phyloP scores from a whole-genome alignment of 2,329 filamentous ascomycete genomes.

The Fusarium sp. region DNA sequence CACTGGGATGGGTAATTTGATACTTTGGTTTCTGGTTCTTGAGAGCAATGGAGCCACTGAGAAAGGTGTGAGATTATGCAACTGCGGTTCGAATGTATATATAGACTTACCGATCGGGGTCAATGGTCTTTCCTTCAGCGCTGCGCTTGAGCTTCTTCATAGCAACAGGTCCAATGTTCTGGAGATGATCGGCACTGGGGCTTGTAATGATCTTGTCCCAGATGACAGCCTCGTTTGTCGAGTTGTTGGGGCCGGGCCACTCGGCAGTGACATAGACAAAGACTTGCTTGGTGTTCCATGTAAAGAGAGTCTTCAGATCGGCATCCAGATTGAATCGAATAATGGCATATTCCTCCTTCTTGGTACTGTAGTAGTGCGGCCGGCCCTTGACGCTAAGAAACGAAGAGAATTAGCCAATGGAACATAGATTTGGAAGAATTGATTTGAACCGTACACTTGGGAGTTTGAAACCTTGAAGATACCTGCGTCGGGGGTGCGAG shows the following conservation, averaged over 20 bases:
- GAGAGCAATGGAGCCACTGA: conserved; percentile 77
- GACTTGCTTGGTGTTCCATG: conserved; percentile 99
- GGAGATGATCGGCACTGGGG: conserved; percentile 70
- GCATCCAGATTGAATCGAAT: conserved; percentile 93
- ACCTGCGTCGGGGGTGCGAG: conserved; percentile 72
- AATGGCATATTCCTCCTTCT: conserved; percentile 95
- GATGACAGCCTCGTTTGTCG: conserved; percentile 81
- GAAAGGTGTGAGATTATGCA: conserved; percentile 9
- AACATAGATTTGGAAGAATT: neutral
- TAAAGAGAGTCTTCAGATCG: conserved; percentile 92
- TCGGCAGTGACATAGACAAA: conserved; percentile 95
- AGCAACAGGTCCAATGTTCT: conserved; percentile 68
- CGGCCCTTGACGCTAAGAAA: conserved; percentile 79
- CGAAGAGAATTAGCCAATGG: conserved; percentile 10
- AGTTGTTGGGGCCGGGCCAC: conserved; percentile 60
- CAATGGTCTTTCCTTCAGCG: conserved; percentile 68
- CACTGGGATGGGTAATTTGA: conserved; percentile 90
- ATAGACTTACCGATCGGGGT: conserved; percentile 63
- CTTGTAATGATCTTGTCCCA: conserved; percentile 95
- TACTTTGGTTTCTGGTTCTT: conserved; percentile 94
- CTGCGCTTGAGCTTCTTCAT: conserved; percentile 72
- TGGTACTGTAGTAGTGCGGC: conserved; percentile 93
- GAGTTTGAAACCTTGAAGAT: conserved; percentile 77
- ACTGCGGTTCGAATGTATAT: neutral
- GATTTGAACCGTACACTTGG: conserved; percentile 75